Conservation (phyloP, 2,329 filamentous ascomycete genomes). For the Zymoseptoria tritici region DNA sequence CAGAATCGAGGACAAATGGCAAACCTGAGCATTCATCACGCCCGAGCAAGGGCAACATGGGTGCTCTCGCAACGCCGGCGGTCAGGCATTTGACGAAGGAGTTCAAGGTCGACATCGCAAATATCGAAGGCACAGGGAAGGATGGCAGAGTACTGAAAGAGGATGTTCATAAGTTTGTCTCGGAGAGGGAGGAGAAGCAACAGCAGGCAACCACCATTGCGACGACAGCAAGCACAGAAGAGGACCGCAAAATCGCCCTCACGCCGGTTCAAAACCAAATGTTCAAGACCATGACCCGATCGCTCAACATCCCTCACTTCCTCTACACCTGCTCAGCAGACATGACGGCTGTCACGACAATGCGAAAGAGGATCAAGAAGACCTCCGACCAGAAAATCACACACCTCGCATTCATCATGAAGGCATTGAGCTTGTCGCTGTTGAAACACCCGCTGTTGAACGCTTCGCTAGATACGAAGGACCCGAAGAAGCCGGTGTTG, state of each 20-base stretch:
- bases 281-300: slow-evolving; percentile 97
- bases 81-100: slow-evolving; percentile 83
- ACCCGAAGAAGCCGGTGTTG: slow-evolving; percentile 62
- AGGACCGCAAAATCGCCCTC: slow-evolving; percentile 62
- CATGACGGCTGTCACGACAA: slow-evolving; percentile 63
- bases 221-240: slow-evolving; percentile 30
- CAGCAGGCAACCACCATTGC: slow-evolving; percentile 28
- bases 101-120: slow-evolving; percentile 65
- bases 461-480: slow-evolving; percentile 63
- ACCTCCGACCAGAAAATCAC: slow-evolving; percentile 60
- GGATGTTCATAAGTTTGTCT: slow-evolving; percentile 57
- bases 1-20: slow-evolving; percentile 1
- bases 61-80: slow-evolving; percentile 78
- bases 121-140: slow-evolving; percentile 77
- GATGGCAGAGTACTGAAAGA: slow-evolving; percentile 90
- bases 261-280: slow-evolving; percentile 80
- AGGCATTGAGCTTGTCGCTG: slow-evolving; percentile 82
- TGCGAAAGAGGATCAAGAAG: slow-evolving; percentile 71
- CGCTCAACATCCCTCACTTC: slow-evolving; percentile 87
- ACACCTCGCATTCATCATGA: slow-evolving; percentile 90
- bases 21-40: slow-evolving; percentile 5
- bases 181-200: slow-evolving; percentile 35
- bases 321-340: slow-evolving; percentile 88
- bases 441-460: slow-evolving; percentile 81
- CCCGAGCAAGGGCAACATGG: slow-evolving; percentile 52